Base-by-base conservation (phyloP, 345 rosid genomes). In the Microcos paniculata region DNA sequence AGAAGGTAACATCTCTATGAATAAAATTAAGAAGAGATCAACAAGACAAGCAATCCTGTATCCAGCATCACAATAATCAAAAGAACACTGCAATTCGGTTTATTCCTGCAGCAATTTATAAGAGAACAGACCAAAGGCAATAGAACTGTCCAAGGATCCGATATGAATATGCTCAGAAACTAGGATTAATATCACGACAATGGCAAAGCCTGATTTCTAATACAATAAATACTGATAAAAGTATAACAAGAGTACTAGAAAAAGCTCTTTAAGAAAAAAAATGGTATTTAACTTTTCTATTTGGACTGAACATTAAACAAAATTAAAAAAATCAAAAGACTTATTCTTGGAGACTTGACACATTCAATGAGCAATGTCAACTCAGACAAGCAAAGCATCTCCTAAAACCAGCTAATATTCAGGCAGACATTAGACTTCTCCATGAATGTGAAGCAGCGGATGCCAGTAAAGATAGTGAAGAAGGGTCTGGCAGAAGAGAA, bases 261-360 rank as follows among this genome's bases (percentile, higher is more conserved):
- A 70, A 49, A 33, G 46, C 58, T 3, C 30, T n/a, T 12, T 23
- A 51, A 51, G 57, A 70, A 31, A 49, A 51, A 19, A 46, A 51
- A 70, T 45, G 51, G 21, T 19, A 30, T 30, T 28, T 70, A 51
- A 21, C 71, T 5, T 30, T 52, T 49, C 46, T 49, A 3, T 61
- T 52, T 70, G 73, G 43, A 33, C 73, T 51, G n/a, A 33, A 33
- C 61, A 70, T 51, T 21, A 33, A 70, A 49, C 4, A 49, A 18
- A 70, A 52, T 35, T 19, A n/a, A 49, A 28, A n/a, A 52, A 19
- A 51, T 19, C 73, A 16, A 62, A 62, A 24, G 28, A 68, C 57
- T 26, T 48, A 49, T 28, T 26, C 40, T 68, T 18, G 35, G 57
- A 68, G 14, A 15, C 15, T 24, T 24, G 58, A 18, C 18, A 26